These are phyloP conservation scores for Ammopiptanthus mongolicus DNA, from an alignment of 306 rosid species.

Conservation along the genomic window DNA sequence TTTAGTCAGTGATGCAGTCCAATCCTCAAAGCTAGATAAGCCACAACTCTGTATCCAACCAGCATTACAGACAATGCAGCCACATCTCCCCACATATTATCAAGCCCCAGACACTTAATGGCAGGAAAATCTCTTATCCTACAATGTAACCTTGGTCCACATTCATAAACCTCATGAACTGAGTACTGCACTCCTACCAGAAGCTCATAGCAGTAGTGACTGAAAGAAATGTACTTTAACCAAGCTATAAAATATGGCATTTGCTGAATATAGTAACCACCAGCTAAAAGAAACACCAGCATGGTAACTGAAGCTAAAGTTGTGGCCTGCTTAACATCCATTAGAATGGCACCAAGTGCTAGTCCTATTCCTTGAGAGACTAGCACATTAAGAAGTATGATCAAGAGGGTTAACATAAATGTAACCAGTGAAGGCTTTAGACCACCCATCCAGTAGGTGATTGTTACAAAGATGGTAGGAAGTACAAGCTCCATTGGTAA, in stretches of 20 bases:
- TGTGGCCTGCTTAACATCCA: slow-evolving; percentile 66
- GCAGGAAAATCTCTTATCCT: slow-evolving; percentile 61
- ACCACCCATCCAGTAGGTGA: slow-evolving; percentile 76
- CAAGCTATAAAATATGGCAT: slow-evolving; percentile 64
- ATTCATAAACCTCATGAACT: slow-evolving; percentile 52
- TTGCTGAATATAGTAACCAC: slow-evolving; percentile 71
- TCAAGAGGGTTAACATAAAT: slow-evolving; percentile 47
- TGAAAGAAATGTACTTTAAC: slow-evolving; percentile 67
- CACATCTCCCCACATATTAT: slow-evolving; percentile 58
- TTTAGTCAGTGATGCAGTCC: slow-evolving; percentile 50
- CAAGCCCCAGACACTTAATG: slow-evolving; percentile 48
- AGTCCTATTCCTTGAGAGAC: slow-evolving; percentile 79
- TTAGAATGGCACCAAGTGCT: slow-evolving; percentile 73
- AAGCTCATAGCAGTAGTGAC: slow-evolving; percentile 73
- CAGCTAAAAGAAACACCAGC: slow-evolving; percentile 61
- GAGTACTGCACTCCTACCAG: slow-evolving; percentile 74
- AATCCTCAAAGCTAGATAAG: slow-evolving; percentile 69
- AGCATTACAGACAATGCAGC: slow-evolving; percentile 70
- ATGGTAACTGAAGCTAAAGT: slow-evolving; percentile 61
- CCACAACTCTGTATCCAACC: slow-evolving; percentile 67
- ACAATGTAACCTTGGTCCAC: slow-evolving; percentile 49
- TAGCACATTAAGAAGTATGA: slow-evolving; percentile 57
- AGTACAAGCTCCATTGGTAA: slow-evolving; percentile 79
- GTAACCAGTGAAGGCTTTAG: slow-evolving; percentile 51
- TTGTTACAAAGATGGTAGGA: slow-evolving; percentile 52